Base-by-base conservation (phyloP, 768 basidiomycete genomes). In the Calocybe indica region DNA sequence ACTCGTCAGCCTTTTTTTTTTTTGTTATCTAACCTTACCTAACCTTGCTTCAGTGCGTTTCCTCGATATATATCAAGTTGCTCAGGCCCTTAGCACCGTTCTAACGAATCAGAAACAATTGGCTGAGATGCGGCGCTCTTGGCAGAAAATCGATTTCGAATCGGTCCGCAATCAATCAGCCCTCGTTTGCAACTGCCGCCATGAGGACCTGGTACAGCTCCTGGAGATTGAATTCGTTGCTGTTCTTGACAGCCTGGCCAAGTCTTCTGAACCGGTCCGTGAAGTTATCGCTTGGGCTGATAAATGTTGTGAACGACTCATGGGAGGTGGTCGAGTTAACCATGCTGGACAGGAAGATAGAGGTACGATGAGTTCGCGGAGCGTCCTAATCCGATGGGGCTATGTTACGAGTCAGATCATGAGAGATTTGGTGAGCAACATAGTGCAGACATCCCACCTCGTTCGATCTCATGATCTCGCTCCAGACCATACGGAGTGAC, bases 361-460 rank as follows among this genome's bases (percentile, higher is more conserved):
- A 57, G 73, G 82, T 49, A 81, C 83, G 11, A 82, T 92, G 85
- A 90, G 87, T 63, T 89, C 90, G 40, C 74, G 91, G 52, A 91
- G 88, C 60, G 79, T 92, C 45, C 73, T 93, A 59, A 90, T 92
- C 62, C 82, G 90, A 47, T 92, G 89, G 90, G 88, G 89, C 43
- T 92, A 92, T 67, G 91, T 92, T 60, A 92, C 90, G 12, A 88
- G 86, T 65, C 90, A 93, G 65, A 82, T 93, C 56, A 93, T 92
- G 89, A 75, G 91, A 57, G 91, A 93, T 66, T 71, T 93, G 63
- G 88, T 91, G 61, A 63, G 85, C 65, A 32, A 47, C 22, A 22
- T 22, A 2, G 22, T 22, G 22, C 22, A 1, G 4, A 22, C 1
- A 22, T 22, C 4, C 22, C 22, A 22, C 22, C 4, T 22, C 4